Percentiles rank a stretch among this genome's conserved stretches.
These are phyloP conservation scores for Endocalyx cinctus DNA, from an alignment of 2,329 filamentous ascomycete species.

Conservation along the genomic window DNA sequence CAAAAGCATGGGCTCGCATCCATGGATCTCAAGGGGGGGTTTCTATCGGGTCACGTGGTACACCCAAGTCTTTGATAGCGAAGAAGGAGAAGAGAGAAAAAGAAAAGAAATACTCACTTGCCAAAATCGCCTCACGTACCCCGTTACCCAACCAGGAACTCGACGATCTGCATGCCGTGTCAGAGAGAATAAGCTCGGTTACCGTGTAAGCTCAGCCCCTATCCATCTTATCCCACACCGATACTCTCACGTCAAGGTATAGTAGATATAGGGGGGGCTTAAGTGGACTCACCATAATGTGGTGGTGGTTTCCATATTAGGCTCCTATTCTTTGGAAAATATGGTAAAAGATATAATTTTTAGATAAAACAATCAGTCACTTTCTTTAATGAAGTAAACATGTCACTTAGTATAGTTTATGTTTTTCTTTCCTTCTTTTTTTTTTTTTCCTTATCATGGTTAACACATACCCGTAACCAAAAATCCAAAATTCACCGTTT, in stretches of 20 bases:
- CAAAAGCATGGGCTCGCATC: too few species aligned
- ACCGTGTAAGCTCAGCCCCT: too few species aligned
- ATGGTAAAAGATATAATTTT: slow-evolving; percentile 2
- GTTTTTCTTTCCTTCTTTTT: too few species aligned
- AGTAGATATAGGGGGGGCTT: too few species aligned
- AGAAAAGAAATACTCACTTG: slow-evolving; percentile 56
- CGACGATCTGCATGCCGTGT: slow-evolving; percentile 60
- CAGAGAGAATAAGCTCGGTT: slow-evolving; percentile 4
- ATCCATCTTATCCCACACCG: too few species aligned
- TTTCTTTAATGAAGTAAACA: too few species aligned
- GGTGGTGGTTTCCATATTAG: slow-evolving; percentile 98
- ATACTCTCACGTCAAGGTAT: too few species aligned
- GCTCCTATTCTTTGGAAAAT: slow-evolving; percentile 52
- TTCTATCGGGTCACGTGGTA: too few species aligned
- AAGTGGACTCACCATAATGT: slow-evolving; percentile 94
- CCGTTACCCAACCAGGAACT: slow-evolving; percentile 83
- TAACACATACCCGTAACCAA: slow-evolving; percentile 88
- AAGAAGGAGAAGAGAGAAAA: neutral
- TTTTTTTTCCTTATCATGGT: slow-evolving; percentile 1
- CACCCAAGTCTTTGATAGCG: neutral
- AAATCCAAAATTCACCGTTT: slow-evolving; percentile 92
- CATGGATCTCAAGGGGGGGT: too few species aligned
- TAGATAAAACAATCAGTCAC: neutral
- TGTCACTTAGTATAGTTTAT: too few species aligned
- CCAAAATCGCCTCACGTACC: slow-evolving; percentile 96